Conservation (phyloP, 352 stramenopile genomes). For the Phytopythium vexans region DNA sequence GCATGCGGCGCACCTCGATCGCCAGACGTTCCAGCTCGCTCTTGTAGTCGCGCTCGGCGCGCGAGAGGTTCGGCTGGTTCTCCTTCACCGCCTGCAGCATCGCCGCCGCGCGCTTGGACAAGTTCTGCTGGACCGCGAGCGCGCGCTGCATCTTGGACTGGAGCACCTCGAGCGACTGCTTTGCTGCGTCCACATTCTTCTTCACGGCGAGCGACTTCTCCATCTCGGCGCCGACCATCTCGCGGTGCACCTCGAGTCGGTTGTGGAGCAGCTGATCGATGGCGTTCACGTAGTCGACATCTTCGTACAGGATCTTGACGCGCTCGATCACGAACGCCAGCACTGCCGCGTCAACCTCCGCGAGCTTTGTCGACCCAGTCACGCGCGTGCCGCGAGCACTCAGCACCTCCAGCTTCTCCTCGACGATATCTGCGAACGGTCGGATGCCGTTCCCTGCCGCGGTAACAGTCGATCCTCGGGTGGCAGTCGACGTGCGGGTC, state of each 20-base stretch:
- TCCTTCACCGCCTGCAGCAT: slow-evolving; percentile 80
- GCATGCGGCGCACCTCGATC: slow-evolving; percentile 63
- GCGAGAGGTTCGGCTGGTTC: slow-evolving; percentile 75
- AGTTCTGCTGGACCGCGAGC: slow-evolving; percentile 64
- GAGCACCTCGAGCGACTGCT: slow-evolving; percentile 35
- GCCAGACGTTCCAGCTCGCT: slow-evolving; percentile 62
- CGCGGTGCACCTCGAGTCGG: slow-evolving; percentile 48
- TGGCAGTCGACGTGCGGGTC: slow-evolving; percentile 1
- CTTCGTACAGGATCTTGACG: slow-evolving; percentile 72
- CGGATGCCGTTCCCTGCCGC: slow-evolving; percentile 24
- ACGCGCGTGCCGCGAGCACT: slow-evolving; percentile 59
- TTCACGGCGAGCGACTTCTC: slow-evolving; percentile 43
- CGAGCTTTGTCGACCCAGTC: slow-evolving; percentile 53
- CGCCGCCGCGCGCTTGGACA: slow-evolving; percentile 71
- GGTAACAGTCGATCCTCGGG: slow-evolving; percentile 6
- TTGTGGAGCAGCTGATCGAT: slow-evolving; percentile 66
- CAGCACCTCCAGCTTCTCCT: slow-evolving; percentile 54
- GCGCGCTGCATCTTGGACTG: slow-evolving; percentile 56
- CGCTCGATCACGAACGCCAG: slow-evolving; percentile 74
- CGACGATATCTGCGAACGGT: slow-evolving; percentile 56
- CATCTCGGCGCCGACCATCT: slow-evolving; percentile 52
- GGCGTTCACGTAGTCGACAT: slow-evolving; percentile 74
- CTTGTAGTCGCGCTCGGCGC: slow-evolving; percentile 70
- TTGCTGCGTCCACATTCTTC: slow-evolving; percentile 25
- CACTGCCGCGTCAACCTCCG: slow-evolving; percentile 65